These are phyloP conservation scores for Cryomyces antarcticus DNA, from an alignment of 495 filamentous ascomycete species.

Conservation along the genomic window DNA sequence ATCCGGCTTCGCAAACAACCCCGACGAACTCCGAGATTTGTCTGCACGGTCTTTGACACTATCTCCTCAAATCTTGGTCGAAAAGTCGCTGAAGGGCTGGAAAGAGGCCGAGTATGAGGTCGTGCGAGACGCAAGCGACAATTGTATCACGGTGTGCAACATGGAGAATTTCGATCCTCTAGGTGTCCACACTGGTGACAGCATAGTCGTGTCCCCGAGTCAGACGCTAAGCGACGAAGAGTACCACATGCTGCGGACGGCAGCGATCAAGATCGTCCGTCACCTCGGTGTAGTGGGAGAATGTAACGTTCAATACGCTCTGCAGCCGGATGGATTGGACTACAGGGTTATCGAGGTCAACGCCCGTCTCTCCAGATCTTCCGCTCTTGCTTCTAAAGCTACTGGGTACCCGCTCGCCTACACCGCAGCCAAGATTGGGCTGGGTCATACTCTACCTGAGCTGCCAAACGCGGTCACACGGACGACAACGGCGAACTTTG, in stretches of 20 bases:
- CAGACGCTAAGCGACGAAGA: slow-evolving; percentile 95
- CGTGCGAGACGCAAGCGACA: slow-evolving; percentile 85
- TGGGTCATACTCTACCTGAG: slow-evolving; percentile 85
- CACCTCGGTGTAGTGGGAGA: slow-evolving; percentile 94
- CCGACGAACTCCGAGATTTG: slow-evolving; percentile 80
- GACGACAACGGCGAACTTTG: slow-evolving; percentile 97
- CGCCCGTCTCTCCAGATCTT: slow-evolving; percentile 84
- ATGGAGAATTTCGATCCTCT: slow-evolving; percentile 99
- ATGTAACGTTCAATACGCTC: slow-evolving; percentile 96
- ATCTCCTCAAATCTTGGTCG: slow-evolving; percentile 90
- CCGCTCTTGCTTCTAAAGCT: slow-evolving; percentile 86
- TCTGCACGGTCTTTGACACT: slow-evolving; percentile 82
- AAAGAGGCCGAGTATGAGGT: slow-evolving; percentile 99
- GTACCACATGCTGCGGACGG: slow-evolving; percentile 97
- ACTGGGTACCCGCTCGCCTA: slow-evolving; percentile 93
- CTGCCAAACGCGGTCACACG: slow-evolving; percentile 94
- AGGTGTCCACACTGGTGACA: slow-evolving; percentile 95
- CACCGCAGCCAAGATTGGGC: slow-evolving; percentile 85
- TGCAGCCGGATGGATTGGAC: slow-evolving; percentile 90
- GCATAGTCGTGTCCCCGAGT: slow-evolving; percentile 91
- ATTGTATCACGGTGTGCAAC: slow-evolving; percentile 99
- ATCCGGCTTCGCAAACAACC: slow-evolving; percentile 89
- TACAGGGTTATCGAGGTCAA: slow-evolving; percentile 99
- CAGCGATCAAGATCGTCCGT: slow-evolving; percentile 95
- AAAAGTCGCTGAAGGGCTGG: slow-evolving; percentile 99